Evolutionary conservation across 345 rosid species (phyloP).

Genomic region (Salix udensis): DNA sequence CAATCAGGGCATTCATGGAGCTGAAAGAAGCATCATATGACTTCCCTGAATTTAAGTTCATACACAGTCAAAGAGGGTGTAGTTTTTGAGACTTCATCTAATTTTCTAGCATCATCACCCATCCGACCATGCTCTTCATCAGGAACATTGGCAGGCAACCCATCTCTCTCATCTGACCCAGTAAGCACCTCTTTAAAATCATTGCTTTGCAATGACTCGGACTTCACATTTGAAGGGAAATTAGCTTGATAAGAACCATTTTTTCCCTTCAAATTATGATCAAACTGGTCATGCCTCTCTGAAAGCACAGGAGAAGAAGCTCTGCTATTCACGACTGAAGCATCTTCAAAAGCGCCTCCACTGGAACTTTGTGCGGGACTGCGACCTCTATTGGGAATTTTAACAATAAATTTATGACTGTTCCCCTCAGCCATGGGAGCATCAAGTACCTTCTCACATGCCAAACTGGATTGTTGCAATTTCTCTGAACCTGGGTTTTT

Average conservation of each 20-base stretch:
- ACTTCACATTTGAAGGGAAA: slow-evolving; percentile 37
- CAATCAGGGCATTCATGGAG: slow-evolving; percentile 79
- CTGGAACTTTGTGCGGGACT: slow-evolving; percentile 67
- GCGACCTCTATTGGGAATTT: slow-evolving; percentile 64
- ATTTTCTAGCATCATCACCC: slow-evolving; percentile 42
- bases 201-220: slow-evolving; percentile 61
- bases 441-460: slow-evolving; percentile 51
- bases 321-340: slow-evolving; percentile 45
- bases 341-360: slow-evolving; percentile 71
- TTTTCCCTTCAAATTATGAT: slow-evolving; percentile 25
- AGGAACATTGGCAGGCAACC: slow-evolving; percentile 39
- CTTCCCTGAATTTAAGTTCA: slow-evolving; percentile 44
- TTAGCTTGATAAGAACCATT: slow-evolving; percentile 37
- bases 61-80: slow-evolving; percentile 38
- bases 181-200: slow-evolving; percentile 48
- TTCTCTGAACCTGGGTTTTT: slow-evolving; percentile 53
- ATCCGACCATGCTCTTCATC: slow-evolving; percentile 40
- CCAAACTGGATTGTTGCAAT: slow-evolving; percentile 39
- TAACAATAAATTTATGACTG: slow-evolving; percentile 65
- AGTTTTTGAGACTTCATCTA: slow-evolving; percentile 38
- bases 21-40: slow-evolving; percentile 54
- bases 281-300: slow-evolving; percentile 52
- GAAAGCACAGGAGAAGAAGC: slow-evolving; percentile 54
- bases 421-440: slow-evolving; percentile 48
- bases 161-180: slow-evolving; percentile 50